These are phyloP conservation scores for Lithohypha guttulata DNA, from an alignment of 2,329 filamentous ascomycete species.

Conservation along the genomic window DNA sequence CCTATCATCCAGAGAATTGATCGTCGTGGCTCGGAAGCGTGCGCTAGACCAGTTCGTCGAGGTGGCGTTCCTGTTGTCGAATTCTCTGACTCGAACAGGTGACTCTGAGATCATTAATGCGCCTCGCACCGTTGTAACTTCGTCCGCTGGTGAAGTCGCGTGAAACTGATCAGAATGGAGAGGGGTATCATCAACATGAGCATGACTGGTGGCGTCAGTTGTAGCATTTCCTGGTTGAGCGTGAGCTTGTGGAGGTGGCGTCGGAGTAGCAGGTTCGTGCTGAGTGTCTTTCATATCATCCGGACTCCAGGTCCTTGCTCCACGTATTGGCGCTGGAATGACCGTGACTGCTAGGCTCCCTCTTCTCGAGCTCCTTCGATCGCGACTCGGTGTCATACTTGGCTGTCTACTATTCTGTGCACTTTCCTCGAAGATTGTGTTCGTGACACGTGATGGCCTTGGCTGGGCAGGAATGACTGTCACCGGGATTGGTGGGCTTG, in stretches of 20 bases:
- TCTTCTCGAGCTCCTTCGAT: constrained; percentile 1
- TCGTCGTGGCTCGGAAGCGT: constrained; percentile 1
- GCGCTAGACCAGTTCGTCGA: background rate
- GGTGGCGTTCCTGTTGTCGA: background rate
- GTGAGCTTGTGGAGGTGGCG: background rate
- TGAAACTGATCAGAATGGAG: too few relatives aligned
- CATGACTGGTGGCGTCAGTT: too few relatives aligned
- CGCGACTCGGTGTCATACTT: background rate
- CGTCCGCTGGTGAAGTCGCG: too few relatives aligned
- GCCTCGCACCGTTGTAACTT: constrained; percentile 11
- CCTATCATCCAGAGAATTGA: constrained; percentile 6
- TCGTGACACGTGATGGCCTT: constrained; percentile 45
- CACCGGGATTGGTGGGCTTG: constrained; percentile 40
- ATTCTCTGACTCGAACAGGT: constrained; percentile 1
- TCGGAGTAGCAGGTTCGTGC: background rate
- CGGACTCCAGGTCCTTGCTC: constrained; percentile 45
- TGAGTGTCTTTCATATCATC: constrained; percentile 25
- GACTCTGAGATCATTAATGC: constrained; percentile 13
- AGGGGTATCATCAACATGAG: too few relatives aligned
- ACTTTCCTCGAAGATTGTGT: constrained; percentile 39
- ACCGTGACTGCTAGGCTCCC: constrained; percentile 37
- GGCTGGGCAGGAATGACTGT: constrained; percentile 52
- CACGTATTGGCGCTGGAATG: constrained; percentile 48
- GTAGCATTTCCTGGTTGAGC: too few relatives aligned
- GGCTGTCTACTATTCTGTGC: background rate